Conservation (phyloP, 495 filamentous ascomycete genomes). For the Hypoxylon lienhwacheense region DNA sequence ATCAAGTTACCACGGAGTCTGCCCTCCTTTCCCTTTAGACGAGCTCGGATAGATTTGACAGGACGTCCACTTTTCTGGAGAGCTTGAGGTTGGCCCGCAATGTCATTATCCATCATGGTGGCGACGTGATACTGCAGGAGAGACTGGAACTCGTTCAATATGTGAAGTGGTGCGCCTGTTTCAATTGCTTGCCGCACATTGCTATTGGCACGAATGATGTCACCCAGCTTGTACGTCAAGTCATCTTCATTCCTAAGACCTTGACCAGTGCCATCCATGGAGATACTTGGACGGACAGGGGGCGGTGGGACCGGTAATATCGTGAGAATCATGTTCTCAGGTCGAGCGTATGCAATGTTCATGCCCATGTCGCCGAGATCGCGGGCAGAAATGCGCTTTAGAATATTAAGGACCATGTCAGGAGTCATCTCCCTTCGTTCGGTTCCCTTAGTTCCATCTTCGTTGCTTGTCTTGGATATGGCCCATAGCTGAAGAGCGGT, state of each 20-base stretch:
- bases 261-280: conserved; percentile 82
- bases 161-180: conserved; percentile 87
- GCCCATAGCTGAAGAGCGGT: conserved; percentile 79
- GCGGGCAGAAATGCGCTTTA: conserved; percentile 75
- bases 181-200: conserved; percentile 86
- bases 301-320: conserved; percentile 94
- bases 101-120: conserved; percentile 99
- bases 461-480: conserved; percentile 49
- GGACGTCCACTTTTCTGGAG: conserved; percentile 95
- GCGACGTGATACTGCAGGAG: conserved; percentile 97
- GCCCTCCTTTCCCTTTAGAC: conserved; percentile 97
- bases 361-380: conserved; percentile 86
- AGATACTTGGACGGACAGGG: conserved; percentile 92
- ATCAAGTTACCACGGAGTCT: conserved; percentile 97
- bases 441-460: too few relatives aligned
- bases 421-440: too few relatives aligned
- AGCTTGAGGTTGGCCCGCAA: conserved; percentile 92
- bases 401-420: conserved; percentile 80
- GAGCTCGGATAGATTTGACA: conserved; percentile 92
- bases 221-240: conserved; percentile 96
- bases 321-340: conserved; percentile 97
- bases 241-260: conserved; percentile 95
- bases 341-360: conserved; percentile 89
- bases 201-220: conserved; percentile 96
- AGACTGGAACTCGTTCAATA: conserved; percentile 83